These are phyloP conservation scores for Ceratocystis destructans DNA, from an alignment of 2,329 filamentous ascomycete species.

Conservation along the genomic window DNA sequence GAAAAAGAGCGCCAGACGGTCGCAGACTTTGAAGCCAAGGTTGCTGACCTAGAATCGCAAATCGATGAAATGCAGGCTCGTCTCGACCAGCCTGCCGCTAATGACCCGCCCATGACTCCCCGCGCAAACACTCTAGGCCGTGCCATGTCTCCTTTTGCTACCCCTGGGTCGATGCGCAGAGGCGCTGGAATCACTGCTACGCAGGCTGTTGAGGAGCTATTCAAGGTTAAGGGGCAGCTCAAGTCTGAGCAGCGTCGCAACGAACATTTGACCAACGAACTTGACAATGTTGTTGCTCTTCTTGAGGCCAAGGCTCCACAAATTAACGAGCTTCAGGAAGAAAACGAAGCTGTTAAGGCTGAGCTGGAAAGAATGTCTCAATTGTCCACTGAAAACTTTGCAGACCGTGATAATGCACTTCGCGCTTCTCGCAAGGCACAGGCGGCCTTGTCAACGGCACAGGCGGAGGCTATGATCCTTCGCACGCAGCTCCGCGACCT, in stretches of 20 bases:
- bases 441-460: constrained; percentile 48
- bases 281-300: constrained; percentile 76
- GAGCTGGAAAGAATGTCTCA: constrained; percentile 77
- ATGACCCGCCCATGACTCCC: constrained; percentile 46
- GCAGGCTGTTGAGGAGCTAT: constrained; percentile 50
- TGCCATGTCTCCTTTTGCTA: constrained; percentile 47
- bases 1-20: constrained; percentile 39
- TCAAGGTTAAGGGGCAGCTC: constrained; percentile 57
- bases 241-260: constrained; percentile 60
- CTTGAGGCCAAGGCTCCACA: constrained; percentile 79
- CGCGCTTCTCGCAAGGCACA: constrained; percentile 69
- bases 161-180: constrained; percentile 42
- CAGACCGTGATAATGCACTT: constrained; percentile 64
- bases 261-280: constrained; percentile 57
- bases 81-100: constrained; percentile 27
- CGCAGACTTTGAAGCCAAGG: constrained; percentile 34
- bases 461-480: constrained; percentile 62
- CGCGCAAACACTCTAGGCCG: constrained; percentile 43
- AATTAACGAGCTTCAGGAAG: constrained; percentile 68
- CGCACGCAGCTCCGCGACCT: constrained; percentile 80
- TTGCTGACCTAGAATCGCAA: constrained; percentile 39
- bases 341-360: constrained; percentile 64
- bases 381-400: constrained; percentile 66
- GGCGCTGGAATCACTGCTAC: constrained; percentile 46
- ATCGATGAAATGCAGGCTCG: constrained; percentile 40